phyloP scores from a whole-genome alignment of 1,139 yeast genomes.

The Starmera stellimalicola region DNA sequence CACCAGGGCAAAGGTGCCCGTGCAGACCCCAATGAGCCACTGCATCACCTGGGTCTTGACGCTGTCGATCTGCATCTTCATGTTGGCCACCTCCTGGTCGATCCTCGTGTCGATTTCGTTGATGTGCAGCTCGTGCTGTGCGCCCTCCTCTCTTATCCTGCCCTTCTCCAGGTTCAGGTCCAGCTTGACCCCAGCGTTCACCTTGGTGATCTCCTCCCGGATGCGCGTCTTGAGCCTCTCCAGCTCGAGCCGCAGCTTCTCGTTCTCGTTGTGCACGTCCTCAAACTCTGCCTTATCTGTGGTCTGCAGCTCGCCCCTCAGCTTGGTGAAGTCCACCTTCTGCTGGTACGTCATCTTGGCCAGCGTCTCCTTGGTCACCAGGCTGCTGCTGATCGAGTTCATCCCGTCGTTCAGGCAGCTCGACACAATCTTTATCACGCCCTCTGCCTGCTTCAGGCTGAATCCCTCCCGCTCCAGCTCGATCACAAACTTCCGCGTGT shows the following conservation, averaged over 20 bases:
- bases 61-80: conserved; percentile 89
- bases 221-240: conserved; percentile 79
- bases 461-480: conserved; percentile 67
- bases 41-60: conserved; percentile 96
- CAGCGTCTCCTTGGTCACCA: conserved; percentile 75
- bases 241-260: conserved; percentile 71
- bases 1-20: conserved; percentile 93
- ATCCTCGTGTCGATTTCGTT: conserved; percentile 93
- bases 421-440: conserved; percentile 67
- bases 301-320: conserved; percentile 82
- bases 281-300: conserved; percentile 84
- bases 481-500: conserved; percentile 68
- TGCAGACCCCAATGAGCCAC: conserved; percentile 96
- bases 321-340: conserved; percentile 90
- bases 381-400: conserved; percentile 58
- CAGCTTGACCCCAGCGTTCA: conserved; percentile 81
- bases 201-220: conserved; percentile 86
- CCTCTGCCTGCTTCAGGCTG: conserved; percentile 65
- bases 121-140: conserved; percentile 85
- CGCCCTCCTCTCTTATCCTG: conserved; percentile 85
- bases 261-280: conserved; percentile 78
- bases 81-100: conserved; percentile 90
- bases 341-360: conserved; percentile 88
- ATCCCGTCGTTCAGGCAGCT: conserved; percentile 80
- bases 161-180: conserved; percentile 93